phyloP scores from a whole-genome alignment of 768 basidiomycete species.

The Punctularia strigosozonata region DNA sequence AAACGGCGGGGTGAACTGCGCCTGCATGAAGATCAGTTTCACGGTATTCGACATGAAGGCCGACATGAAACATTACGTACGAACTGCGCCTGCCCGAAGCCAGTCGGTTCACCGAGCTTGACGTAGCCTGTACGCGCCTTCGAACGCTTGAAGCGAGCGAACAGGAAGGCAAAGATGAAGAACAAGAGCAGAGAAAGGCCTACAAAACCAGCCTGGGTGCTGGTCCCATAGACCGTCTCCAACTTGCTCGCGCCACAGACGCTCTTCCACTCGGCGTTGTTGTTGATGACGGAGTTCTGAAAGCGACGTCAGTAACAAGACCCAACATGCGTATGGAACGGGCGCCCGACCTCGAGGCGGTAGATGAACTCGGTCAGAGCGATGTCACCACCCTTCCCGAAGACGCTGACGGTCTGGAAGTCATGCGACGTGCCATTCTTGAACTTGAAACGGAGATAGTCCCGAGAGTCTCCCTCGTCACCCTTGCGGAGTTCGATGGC shows the following conservation, averaged over 20 bases:
- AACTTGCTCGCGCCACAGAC: conserved; percentile 20
- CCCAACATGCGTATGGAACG: not conserved
- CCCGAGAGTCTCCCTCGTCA: conserved; percentile 61
- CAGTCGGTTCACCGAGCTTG: no score
- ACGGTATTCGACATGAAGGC: no score
- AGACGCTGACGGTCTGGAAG: conserved; percentile 62
- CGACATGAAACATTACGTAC: no score
- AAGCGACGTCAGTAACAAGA: not conserved
- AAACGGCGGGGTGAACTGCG: no score
- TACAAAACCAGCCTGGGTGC: no score
- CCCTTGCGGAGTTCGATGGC: conserved; percentile 73
- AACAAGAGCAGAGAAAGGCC: no score
- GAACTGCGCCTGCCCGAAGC: no score
- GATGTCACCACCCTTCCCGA: conserved; percentile 65
- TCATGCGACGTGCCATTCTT: conserved; percentile 60
- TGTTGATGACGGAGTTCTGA: conserved; percentile 33
- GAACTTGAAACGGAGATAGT: conserved; percentile 79
- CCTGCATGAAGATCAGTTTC: no score
- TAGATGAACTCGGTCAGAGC: conserved; percentile 81
- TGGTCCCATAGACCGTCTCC: no score
- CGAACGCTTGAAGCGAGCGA: no score
- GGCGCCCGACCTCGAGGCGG: conserved; percentile 50
- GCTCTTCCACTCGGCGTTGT: conserved; percentile 32
- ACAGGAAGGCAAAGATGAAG: no score
- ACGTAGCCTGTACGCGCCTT: no score